Evolutionary conservation across 2,329 filamentous ascomycete genomes (phyloP), one percentile per base, ranked within the genome.

Genomic region (Ramularia endophylla): DNA sequence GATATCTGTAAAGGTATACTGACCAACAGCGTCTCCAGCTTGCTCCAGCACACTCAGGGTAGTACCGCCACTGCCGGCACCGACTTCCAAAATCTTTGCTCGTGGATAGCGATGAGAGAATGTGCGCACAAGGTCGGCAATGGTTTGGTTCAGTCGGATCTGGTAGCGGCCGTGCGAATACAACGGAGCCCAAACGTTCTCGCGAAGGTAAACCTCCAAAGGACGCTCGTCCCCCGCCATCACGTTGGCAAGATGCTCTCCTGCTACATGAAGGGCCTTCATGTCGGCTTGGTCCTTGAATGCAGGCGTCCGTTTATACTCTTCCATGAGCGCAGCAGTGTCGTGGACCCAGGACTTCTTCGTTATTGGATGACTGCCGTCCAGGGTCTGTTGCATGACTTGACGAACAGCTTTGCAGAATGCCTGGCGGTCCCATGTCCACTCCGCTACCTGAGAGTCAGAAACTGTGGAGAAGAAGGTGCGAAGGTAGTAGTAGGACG

Each of bases 1-100:
- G 9, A 71, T 62, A 41, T 73, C 70, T 0, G 72, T 73, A 52
- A 60, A 74, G 0, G 65, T 69, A 49, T 73, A 74, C 1, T 68
- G 57, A 1, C 54, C 59, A 9, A 71, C 45, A 3, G 38, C 35
- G 2, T 51, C 38, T 1, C 56, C 43, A 8, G 73, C 20, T 11
- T 41, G 32, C 3, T 38, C 27, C 3, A 73, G 50, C 4, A 72
- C 52, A 1, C 38, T 41, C 2, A 57, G 50, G 0, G 70, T 73
- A 0, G 67, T 59, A 8, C 61, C 62, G 3, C 68, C 70, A 3
- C 67, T 70, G 1, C 71, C 71, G 8, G 65, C 69, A 12, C 69
- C 69, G 8, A 68, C 61, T 36, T 72, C 69, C 4, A 74, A 44
- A 20, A 73, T 61, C 2, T 65, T 64, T 37, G 68, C 57, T n/a